Conservation (phyloP, 345 rosid species). For the Firmiana major region DNA sequence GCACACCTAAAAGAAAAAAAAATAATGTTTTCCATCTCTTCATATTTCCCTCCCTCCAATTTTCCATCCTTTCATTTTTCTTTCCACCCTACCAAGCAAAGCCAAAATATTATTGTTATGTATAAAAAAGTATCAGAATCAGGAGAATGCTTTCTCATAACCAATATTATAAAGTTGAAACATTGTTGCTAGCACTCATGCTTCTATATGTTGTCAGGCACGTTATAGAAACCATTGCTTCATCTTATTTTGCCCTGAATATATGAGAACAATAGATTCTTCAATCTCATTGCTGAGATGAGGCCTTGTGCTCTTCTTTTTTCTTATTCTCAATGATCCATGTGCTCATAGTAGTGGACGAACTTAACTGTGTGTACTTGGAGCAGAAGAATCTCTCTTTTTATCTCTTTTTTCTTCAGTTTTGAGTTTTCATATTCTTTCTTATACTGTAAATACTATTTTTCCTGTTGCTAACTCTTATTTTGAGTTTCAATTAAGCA, state of each 20-base stretch:
- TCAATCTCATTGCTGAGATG: neutral
- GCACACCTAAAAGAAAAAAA: no score
- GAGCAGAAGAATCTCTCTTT: neutral
- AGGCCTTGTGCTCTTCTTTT: neutral
- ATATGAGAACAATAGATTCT: neutral
- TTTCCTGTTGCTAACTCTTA: neutral
- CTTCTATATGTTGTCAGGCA: neutral
- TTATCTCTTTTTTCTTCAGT: neutral
- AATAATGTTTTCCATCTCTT: no score
- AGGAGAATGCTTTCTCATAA: neutral
- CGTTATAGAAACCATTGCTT: neutral
- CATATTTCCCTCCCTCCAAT: no score
- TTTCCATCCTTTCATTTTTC: no score
- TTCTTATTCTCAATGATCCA: neutral
- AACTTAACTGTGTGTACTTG: neutral
- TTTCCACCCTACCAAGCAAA: no score
- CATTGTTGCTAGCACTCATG: neutral
- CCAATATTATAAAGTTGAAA: neutral
- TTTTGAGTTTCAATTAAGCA: slow-evolving; percentile 16
- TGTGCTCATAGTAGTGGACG: neutral
- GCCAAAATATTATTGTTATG: neutral
- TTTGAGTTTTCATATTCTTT: neutral
- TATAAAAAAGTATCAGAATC: neutral
- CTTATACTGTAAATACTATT: neutral
- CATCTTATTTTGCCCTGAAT: neutral